These are phyloP conservation scores for Hypoxylon sp. DNA, from an alignment of 2,329 filamentous ascomycete species.

Conservation along the genomic window DNA sequence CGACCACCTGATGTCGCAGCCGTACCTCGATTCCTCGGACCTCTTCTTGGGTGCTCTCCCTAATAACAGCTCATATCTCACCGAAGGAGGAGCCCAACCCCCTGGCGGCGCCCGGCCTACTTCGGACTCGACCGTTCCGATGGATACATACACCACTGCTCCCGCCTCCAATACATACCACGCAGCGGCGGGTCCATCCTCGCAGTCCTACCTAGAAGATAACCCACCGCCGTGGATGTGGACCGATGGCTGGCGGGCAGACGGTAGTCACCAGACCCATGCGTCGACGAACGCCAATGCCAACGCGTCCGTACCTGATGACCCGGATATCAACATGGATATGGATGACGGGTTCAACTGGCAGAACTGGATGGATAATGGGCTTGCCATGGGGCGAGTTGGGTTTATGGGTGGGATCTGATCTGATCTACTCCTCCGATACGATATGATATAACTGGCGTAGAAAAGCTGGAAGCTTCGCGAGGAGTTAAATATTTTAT, in stretches of 20 bases:
- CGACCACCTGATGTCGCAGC: conserved; percentile 50
- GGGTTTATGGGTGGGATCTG: conserved; percentile 45
- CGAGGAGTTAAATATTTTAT: no score
- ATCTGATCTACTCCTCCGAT: no score
- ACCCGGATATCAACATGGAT: conserved; percentile 48
- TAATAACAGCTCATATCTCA: conserved; percentile 25
- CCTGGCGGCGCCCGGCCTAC: conserved; percentile 25
- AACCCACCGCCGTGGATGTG: conserved; percentile 54
- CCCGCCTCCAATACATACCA: conserved; percentile 12
- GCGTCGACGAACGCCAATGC: conserved; percentile 10
- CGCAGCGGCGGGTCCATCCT: conserved; percentile 10
- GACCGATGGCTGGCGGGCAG: conserved; percentile 43
- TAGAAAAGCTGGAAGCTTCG: no score
- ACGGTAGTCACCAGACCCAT: no score
- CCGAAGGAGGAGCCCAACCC: conserved; percentile 26
- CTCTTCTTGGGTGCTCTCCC: conserved; percentile 44
- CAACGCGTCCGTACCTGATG: conserved; percentile 45
- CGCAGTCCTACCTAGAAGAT: conserved; percentile 41
- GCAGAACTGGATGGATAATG: conserved; percentile 54
- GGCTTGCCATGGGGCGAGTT: conserved; percentile 41
- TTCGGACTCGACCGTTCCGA: conserved; percentile 21
- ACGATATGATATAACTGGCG: no score
- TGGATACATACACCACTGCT: conserved; percentile 33
- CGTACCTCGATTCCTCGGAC: conserved; percentile 49
- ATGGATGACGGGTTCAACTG: conserved; percentile 55